phyloP scores from a whole-genome alignment of 495 filamentous ascomycete genomes.

The Trichoderma gamsii region DNA sequence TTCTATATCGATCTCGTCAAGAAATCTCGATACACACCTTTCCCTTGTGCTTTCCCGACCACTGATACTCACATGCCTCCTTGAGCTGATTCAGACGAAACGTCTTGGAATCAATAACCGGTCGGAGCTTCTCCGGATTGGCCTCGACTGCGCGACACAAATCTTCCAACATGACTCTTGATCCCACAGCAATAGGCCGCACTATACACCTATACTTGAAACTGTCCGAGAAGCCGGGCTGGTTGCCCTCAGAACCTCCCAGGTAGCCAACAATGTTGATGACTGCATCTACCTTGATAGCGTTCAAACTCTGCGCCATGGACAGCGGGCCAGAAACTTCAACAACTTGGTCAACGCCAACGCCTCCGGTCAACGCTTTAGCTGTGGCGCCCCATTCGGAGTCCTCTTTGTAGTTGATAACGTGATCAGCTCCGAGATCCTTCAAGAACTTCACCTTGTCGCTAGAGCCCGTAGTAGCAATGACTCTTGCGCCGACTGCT shows the following conservation, averaged over 20 bases:
- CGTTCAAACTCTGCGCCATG: constrained; percentile 48
- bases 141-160: constrained; percentile 37
- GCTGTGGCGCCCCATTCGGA: constrained; percentile 57
- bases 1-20: neutral
- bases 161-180: constrained; percentile 44
- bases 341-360: constrained; percentile 54
- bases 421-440: constrained; percentile 46
- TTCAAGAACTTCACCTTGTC: constrained; percentile 32
- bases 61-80: constrained; percentile 28
- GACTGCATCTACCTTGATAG: constrained; percentile 49
- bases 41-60: constrained; percentile 25
- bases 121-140: constrained; percentile 23
- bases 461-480: constrained; percentile 35
- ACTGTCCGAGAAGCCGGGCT: constrained; percentile 42
- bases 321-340: constrained; percentile 52
- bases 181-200: constrained; percentile 49
- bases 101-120: constrained; percentile 22
- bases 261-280: constrained; percentile 54
- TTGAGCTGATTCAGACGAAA: constrained; percentile 26
- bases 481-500: constrained; percentile 31
- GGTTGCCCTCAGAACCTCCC: constrained; percentile 34
- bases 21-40: constrained; percentile 27
- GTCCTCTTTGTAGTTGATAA: constrained; percentile 55
- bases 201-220: constrained; percentile 44
- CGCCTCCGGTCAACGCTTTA: constrained; percentile 46